Percentiles rank a stretch among this genome's conserved stretches.
Conservation (phyloP, 2,329 filamentous ascomycete species). For the Scedosporium dehoogii region DNA sequence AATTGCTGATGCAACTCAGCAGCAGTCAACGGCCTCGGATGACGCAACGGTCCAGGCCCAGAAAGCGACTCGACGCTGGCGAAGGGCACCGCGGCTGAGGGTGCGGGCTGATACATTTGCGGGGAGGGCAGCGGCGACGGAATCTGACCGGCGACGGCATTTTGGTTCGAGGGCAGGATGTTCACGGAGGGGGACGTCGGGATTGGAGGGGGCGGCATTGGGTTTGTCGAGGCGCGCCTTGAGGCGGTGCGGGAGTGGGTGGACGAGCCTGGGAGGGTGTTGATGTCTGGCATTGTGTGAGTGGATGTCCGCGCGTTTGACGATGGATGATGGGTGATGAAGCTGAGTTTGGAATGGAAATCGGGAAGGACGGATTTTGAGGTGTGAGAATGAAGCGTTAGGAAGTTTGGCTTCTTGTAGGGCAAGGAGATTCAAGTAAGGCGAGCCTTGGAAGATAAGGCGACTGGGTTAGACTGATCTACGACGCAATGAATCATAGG, state of each 20-base stretch:
- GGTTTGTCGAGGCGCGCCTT: slow-evolving; percentile 32
- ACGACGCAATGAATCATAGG: too few species aligned
- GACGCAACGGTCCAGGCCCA: slow-evolving; percentile 66
- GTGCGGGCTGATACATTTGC: slow-evolving; percentile 19
- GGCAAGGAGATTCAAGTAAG: too few species aligned
- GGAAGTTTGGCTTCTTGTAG: too few species aligned
- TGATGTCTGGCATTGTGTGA: slow-evolving; percentile 42
- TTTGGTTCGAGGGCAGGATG: slow-evolving; percentile 48
- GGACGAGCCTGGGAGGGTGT: slow-evolving; percentile 40
- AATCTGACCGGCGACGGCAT: slow-evolving; percentile 24
- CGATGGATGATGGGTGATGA: not conserved
- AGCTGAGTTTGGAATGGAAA: not conserved
- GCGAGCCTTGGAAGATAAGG: too few species aligned
- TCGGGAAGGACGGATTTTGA: not conserved
- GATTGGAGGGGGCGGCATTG: slow-evolving; percentile 30
- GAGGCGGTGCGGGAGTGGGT: slow-evolving; percentile 32
- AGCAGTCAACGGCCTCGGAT: slow-evolving; percentile 78
- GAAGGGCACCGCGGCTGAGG: slow-evolving; percentile 18
- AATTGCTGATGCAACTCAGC: slow-evolving; percentile 82
- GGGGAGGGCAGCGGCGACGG: slow-evolving; percentile 21
- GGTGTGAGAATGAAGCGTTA: not conserved
- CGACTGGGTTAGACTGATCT: too few species aligned
- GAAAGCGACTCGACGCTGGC: slow-evolving; percentile 33
- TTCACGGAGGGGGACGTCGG: slow-evolving; percentile 35
- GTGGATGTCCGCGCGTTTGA: too few species aligned